Conservation (phyloP, 257 asterid species). For the Solanum pimpinellifolium region DNA sequence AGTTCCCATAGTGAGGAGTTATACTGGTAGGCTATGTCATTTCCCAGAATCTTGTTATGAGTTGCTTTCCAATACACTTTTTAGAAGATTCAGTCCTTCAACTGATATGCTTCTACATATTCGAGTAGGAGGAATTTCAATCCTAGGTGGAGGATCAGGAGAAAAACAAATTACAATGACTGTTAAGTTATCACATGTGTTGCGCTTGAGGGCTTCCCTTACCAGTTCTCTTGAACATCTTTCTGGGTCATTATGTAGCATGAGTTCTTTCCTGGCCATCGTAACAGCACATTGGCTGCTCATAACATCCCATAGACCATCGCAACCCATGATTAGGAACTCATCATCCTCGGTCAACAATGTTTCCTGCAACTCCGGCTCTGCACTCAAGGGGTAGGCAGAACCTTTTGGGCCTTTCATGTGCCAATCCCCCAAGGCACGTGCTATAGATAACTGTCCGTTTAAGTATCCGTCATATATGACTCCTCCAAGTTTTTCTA, state of each 20-base stretch:
- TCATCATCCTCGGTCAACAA: constrained; percentile 72
- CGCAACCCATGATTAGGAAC: constrained; percentile 85
- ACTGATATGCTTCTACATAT: constrained; percentile 33
- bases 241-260: constrained; percentile 81
- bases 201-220: constrained; percentile 74
- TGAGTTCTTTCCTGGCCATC: constrained; percentile 74
- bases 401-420: constrained; percentile 82
- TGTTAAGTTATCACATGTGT: constrained; percentile 72
- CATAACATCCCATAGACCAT: constrained; percentile 95
- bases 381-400: constrained; percentile 65
- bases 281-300: constrained; percentile 90
- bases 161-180: constrained; percentile 78
- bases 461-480: constrained; percentile 83
- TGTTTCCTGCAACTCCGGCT: constrained; percentile 75
- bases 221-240: constrained; percentile 80
- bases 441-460: constrained; percentile 82
- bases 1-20: not conserved
- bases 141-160: constrained; percentile 74
- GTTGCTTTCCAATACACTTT: not conserved
- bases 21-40: not conserved
- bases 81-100: not conserved
- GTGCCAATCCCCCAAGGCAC: constrained; percentile 97
- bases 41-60: not conserved
- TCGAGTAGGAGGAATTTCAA: constrained; percentile 40
- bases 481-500: constrained; percentile 80